These are phyloP conservation scores for Westerdykella aurantiaca DNA, from an alignment of 2,329 filamentous ascomycete species.

Conservation along the genomic window DNA sequence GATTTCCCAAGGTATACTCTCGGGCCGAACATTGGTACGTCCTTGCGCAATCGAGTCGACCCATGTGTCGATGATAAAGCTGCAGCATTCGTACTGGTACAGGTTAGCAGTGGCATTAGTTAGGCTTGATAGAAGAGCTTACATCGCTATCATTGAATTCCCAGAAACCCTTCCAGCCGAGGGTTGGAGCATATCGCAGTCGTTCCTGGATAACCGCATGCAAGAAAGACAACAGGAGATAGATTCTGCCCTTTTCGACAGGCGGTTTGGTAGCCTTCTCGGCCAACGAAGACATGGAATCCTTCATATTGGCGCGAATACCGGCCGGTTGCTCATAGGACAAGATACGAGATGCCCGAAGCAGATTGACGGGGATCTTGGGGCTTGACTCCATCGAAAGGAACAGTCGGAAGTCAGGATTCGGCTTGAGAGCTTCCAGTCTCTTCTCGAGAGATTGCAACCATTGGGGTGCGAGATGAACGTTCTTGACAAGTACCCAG, in stretches of 20 bases:
- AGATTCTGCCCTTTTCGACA: slow-evolving; percentile 84
- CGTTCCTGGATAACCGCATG: slow-evolving; percentile 95
- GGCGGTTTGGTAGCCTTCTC: slow-evolving; percentile 72
- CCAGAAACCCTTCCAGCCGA: slow-evolving; percentile 99
- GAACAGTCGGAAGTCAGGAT: slow-evolving; percentile 89
- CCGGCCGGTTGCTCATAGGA: slow-evolving; percentile 99
- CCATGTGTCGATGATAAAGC: slow-evolving; percentile 94
- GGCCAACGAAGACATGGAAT: slow-evolving; percentile 80
- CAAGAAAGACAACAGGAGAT: slow-evolving; percentile 86
- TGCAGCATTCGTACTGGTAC: slow-evolving; percentile 85
- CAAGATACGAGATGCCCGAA: slow-evolving; percentile 86
- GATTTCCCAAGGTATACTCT: slow-evolving; percentile 95
- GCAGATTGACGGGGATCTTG: slow-evolving; percentile 93
- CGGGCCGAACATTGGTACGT: slow-evolving; percentile 85
- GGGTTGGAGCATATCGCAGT: slow-evolving; percentile 82
- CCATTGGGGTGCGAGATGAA: slow-evolving; percentile 93
- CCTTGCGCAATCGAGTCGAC: slow-evolving; percentile 75
- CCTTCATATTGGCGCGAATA: slow-evolving; percentile 96
- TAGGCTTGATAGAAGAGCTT: slow-evolving; percentile 45
- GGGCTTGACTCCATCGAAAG: slow-evolving; percentile 95
- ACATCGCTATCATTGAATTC: slow-evolving; percentile 99
- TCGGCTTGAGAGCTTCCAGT: slow-evolving; percentile 89
- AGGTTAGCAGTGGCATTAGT: slow-evolving; percentile 25
- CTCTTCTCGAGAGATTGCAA: slow-evolving; percentile 95
- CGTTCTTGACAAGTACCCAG: slow-evolving; percentile 99